Conservation (phyloP, 2,329 filamentous ascomycete species). For the Hypoxylon sp. region DNA sequence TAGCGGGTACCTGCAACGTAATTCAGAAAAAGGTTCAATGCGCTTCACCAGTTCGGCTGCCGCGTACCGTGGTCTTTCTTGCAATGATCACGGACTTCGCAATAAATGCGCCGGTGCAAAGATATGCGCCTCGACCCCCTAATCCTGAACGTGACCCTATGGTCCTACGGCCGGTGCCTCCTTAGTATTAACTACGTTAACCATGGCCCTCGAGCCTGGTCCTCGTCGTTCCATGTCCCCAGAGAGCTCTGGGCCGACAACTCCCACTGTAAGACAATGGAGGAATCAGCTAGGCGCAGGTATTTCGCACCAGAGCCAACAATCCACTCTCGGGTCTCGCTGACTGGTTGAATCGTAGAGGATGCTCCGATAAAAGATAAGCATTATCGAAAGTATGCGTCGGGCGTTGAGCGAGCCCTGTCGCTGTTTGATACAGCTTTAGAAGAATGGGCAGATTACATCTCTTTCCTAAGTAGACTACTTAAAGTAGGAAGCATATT, state of each 20-base stretch:
- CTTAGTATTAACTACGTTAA: slow-evolving; percentile 52
- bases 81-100: slow-evolving; percentile 23
- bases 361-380: slow-evolving; percentile 73
- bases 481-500: slow-evolving; percentile 76
- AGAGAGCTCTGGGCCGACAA: slow-evolving; percentile 85
- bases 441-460: slow-evolving; percentile 99
- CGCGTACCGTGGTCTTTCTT: slow-evolving; percentile 45
- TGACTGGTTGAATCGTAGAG: slow-evolving; percentile 59
- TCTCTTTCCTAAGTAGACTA: slow-evolving; percentile 92
- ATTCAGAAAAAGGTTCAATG: slow-evolving; percentile 42
- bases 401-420: slow-evolving; percentile 87
- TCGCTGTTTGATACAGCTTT: slow-evolving; percentile 91
- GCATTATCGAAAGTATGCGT: slow-evolving; percentile 88
- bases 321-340: slow-evolving; percentile 24
- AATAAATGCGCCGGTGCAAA: slow-evolving; percentile 47
- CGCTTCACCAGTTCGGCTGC: slow-evolving; percentile 31
- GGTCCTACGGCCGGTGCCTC: slow-evolving; percentile 49
- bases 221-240: slow-evolving; percentile 77
- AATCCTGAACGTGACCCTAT: slow-evolving; percentile 46
- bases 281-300: slow-evolving; percentile 83
- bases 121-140: slow-evolving; percentile 50
- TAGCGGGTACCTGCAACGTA: slow-evolving; percentile 49
- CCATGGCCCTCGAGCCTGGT: slow-evolving; percentile 76
- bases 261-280: slow-evolving; percentile 81
- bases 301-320: slow-evolving; percentile 61